Evolutionary conservation across 352 stramenopile genomes (phyloP), one percentile per base, ranked within the genome.

Genomic region (Globisporangium takayamanum): DNA sequence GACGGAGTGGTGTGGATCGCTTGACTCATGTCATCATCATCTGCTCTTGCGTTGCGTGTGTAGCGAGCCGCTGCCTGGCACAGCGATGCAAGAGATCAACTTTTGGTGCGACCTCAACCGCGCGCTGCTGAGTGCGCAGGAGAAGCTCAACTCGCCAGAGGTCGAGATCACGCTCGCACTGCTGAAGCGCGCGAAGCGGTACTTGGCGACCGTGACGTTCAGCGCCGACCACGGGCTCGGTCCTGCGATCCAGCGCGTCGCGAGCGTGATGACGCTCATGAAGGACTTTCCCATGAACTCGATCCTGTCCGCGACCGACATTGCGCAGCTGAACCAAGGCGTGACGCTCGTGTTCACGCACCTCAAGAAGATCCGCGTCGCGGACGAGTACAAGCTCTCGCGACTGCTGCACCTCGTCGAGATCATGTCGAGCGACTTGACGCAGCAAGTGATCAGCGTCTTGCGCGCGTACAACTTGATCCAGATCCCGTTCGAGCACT

Each of bases 61-160:
- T 47, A 85, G 74, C 49, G 87, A 95, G 51, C 85, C 87, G n/a
- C 62, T 95, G n/a, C 73, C 84, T 16, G 88, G 88, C 18, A 94
- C 83, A 14, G 77, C 88, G 14, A 91, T 95, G 57, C 91, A 98
- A 62, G 94, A 98, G 64, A 94, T 98, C 48, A 96, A 98, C 66
- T 98, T 98, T 66, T 98, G 94, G 94, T 89, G 77, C 50, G 89
- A 96, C 64, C 72, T 98, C 44, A 86, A 96, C 52, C 80, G 90
- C 37, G 89, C 92, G 1, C 65, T 98, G 39, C 63, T 94, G 55
- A 73, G 77, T 16, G 92, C 90, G 3, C 86, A 97, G 55, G 72
- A 87, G 36, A 95, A 93, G 59, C 64, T 96, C 1, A 80, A 82
- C 50, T 98, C 88, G 2, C 83, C 85, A 0, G 89, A 97, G 59